Evolutionary conservation across 768 basidiomycete genomes (phyloP), one percentile per base, ranked within the genome.

Genomic region (Boletus vermiculosoides): DNA sequence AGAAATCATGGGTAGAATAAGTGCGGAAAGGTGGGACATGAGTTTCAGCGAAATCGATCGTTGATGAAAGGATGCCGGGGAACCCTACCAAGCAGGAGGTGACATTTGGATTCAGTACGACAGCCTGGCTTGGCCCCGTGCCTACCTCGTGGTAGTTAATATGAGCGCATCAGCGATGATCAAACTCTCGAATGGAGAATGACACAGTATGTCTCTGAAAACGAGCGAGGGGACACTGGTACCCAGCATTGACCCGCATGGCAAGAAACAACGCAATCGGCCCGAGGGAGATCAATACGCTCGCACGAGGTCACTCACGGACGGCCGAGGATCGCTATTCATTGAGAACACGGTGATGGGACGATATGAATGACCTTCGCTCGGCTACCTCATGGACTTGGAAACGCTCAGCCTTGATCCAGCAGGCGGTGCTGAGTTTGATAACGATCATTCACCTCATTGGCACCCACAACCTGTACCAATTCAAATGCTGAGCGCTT

Each of bases 131-230:
- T 49, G 15, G 34, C n/a, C 41, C 13, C 49, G 22, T 25, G 15
- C 15, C 39, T 31, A 18, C 37, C 18, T 36, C 23, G 18, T 50
- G 51, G 51, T 5, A 25, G 28, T 41, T 10, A 8, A 42, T 40
- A 50, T 47, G 52, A 23, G 42, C 56, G 39, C 36, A 51, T 52
- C 36, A 49, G n/a, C n/a, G 5, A 36, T 45, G 41, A 48, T 48
- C 42, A 41, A 48, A 37, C 11, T 16, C 41, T 39, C n/a, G 9
- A 4, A n/a, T 28, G 12, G 40, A 22, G 13, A 8, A 40, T 20
- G 52, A 9, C 31, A 44, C 3, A 20, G 28, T 13, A 42, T 33
- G 36, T 22, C 22, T 15, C 44, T 22, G 45, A n/a, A 48, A 16
- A 30, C 2, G 7, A 25, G 7, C 30, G 36, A 39, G 28, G 45